These are phyloP conservation scores for Rehmannia glutinosa DNA, from an alignment of 257 asterid genomes.

Conservation along the genomic window DNA sequence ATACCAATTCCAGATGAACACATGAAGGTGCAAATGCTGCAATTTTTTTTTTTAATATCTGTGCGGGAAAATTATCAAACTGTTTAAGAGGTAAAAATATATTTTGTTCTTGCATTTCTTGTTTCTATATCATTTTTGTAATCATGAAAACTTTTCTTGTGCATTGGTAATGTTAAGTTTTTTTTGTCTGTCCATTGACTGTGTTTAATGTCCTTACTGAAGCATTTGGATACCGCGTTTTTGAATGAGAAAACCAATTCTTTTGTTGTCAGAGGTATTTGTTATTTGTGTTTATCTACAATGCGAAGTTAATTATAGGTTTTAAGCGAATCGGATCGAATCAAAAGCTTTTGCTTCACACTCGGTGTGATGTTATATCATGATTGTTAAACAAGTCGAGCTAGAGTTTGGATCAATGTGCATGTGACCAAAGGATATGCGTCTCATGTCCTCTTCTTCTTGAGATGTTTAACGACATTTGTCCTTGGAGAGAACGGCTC, in stretches of 20 bases:
- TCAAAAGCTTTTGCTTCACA: too few species aligned
- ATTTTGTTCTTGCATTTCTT: slow-evolving; percentile 7
- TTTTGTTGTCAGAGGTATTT: not conserved
- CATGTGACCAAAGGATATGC: too few species aligned
- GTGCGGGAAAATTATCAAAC: slow-evolving; percentile 22
- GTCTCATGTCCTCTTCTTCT: too few species aligned
- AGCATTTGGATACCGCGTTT: not conserved
- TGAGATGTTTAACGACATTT: too few species aligned
- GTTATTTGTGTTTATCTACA: not conserved
- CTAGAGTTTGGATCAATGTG: too few species aligned
- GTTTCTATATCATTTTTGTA: slow-evolving; percentile 8
- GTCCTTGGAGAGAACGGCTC: too few species aligned
- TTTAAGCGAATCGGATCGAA: too few species aligned
- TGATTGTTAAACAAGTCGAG: too few species aligned
- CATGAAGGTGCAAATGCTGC: slow-evolving; percentile 28
- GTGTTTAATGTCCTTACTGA: not conserved
- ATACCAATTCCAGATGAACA: slow-evolving; percentile 10
- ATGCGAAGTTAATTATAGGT: too few species aligned
- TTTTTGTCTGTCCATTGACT: not conserved
- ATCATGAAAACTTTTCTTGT: slow-evolving; percentile 12
- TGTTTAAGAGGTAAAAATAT: slow-evolving; percentile 22
- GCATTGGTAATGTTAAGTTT: slow-evolving; percentile 20
- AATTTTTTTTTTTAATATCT: slow-evolving; percentile 16
- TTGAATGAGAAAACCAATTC: not conserved
- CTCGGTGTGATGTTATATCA: too few species aligned